Conservation (phyloP, 306 rosid genomes). For the Argentina anserina region DNA sequence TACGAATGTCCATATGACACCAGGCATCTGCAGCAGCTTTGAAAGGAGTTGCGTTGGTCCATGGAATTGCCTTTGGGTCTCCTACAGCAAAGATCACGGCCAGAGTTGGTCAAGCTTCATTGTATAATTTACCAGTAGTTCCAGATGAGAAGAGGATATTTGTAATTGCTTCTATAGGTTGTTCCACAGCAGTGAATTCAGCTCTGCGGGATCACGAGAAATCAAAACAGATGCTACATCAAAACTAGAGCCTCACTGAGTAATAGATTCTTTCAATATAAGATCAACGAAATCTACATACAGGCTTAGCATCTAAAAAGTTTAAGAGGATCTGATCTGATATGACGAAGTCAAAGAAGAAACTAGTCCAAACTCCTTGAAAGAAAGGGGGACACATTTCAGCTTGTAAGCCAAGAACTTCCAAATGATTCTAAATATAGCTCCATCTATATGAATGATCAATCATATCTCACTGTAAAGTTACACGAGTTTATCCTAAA, state of each 20-base stretch:
- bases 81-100: conserved; percentile 47
- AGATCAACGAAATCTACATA: not conserved
- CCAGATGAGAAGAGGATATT: conserved; percentile 95
- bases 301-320: not conserved
- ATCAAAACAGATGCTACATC: not conserved
- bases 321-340: not conserved
- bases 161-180: conserved; percentile 59
- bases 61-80: conserved; percentile 96
- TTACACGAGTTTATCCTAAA: not conserved
- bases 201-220: conserved; percentile 46
- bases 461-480: not conserved
- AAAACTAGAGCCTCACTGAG: not conserved
- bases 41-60: conserved; percentile 79
- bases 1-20: conserved; percentile 80
- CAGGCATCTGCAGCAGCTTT: conserved; percentile 98
- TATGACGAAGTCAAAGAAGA: not conserved
- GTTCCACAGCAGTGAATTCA: conserved; percentile 71
- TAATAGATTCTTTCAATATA: conserved; percentile 1
- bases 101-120: conserved; percentile 18
- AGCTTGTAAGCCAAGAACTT: not conserved
- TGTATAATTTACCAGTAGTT: conserved; percentile 67
- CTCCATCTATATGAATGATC: not conserved
- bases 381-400: not conserved
- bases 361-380: not conserved
- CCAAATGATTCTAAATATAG: not conserved